Evolutionary conservation across 1,139 yeast genomes (phyloP), one percentile per base, ranked within the genome.

Genomic region (Blastobotrys persicus): DNA sequence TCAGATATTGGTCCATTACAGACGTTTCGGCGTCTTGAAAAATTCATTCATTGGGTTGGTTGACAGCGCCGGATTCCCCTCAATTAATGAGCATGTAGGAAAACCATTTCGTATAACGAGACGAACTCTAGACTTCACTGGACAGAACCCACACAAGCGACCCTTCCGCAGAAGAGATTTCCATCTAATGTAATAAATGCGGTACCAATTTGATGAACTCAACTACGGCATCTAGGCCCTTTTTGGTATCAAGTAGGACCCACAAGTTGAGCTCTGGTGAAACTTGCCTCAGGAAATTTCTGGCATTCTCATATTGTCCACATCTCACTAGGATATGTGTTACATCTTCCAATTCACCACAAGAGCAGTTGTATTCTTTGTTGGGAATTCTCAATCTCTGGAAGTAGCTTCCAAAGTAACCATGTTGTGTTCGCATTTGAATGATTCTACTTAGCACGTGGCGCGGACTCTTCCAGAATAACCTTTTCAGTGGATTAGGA

Each of bases 361-460:
- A 34, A 3, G 39, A 34, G 17, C 39, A 34, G 39, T 34, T n/a
- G 19, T 34, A 17, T 13, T 34, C 39, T 16, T 17, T 34, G 39
- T n/a, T 34, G 12, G 13, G 19, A 12, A 34, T 34, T 12, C 17
- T 34, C 39, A 34, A 13, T 16, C 16, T 13, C 17, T 34, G 19
- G 19, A 34, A 34, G 20, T 34, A 34, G 39, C 39, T 14, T 34
- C 39, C 39, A 34, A 34, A 34, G 13, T 13, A 7, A 14, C 39
- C 39, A 34, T 34, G 39, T 34, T 34, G 20, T 7, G 39, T 34
- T 34, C 20, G n/a, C 39, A 34, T 34, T 34, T 34, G 39, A 12
- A 16, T 16, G 5, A 34, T 16, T 16, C 39, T 34, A 12, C 19
- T 34, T 3, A 34, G 20, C 13, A 34, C 17, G 12, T 32, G 5